Evolutionary conservation across 176 grass and related monocot species (phyloP), one percentile per base, ranked within the genome.

Genomic region (Carex pumila): DNA sequence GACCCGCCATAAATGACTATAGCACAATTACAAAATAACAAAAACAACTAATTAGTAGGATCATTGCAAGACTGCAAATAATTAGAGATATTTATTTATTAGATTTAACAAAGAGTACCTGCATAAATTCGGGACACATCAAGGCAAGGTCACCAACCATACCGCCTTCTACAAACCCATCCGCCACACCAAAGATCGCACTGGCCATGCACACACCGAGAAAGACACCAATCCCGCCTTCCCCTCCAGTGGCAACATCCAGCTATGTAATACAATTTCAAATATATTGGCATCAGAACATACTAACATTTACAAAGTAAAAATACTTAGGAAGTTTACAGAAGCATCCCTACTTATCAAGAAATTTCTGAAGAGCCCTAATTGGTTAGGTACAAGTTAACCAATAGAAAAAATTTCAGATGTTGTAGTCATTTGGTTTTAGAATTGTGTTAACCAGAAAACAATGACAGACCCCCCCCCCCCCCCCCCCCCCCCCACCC

Each of bases 121-220:
- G 88, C 10, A 90, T 90, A 72, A 92, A 90, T 77, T 90, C 88
- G 5, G 88, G 86, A 80, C 85, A 89, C 93, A 92, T 95, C 25
- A 95, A 83, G 31, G 90, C 90, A 12, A 95, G 82, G 85, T 95
- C 90, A 19, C 93, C 90, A 18, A 85, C 84, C 93, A 92, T 92
- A 12, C 86, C 93, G 34, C 88, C 90, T 79, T 95, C 88, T 79
- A 92, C 90, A 87, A 87, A 91, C 9, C 84, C 90, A 79, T 95
- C 88, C 7, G 79, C 88, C 7, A 92, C 25, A 15, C 90, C 93
- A 87, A 95, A 95, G 72, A 65, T 81, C 47, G 79, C 90, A 19
- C 84, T 79, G 31, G 90, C 67, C 18, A 86, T 22, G 34, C 88
- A 90, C 4, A 92, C 45, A 32, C 84, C 87, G 50, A 92, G 19